Base-by-base conservation (phyloP, 306 rosid species). In the Calophaca sinica region DNA sequence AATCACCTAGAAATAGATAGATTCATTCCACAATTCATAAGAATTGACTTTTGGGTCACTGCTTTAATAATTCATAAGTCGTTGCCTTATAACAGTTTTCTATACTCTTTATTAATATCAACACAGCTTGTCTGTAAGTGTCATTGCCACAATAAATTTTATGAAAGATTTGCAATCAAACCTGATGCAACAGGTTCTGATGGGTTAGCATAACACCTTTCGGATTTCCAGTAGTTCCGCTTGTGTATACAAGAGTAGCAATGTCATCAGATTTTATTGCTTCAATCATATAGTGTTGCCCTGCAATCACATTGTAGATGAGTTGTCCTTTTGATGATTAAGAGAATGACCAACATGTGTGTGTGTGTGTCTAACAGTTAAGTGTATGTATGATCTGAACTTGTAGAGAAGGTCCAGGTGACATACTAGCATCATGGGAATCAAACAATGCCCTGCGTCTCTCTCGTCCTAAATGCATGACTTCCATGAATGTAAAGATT, bases 131-230 rank as follows among this genome's bases (percentile, higher is more conserved):
- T 62, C 28, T 35, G 7, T 53, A 59, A 79, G 42, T 42, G 44
- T 62, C 31, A 60, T 61, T 35, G 66, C 58, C 48, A 70, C 62
- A 79, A 65, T 33, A 67, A 44, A 67, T 4, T 70, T 57, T 73
- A 69, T 38, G 13, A 36, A 61, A 83, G 69, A 64, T 62, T 66
- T 7, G 59, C 65, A 66, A 62, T 72, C 84, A 71, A 77, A 91
- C 98, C 97, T 93, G 98, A 80, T 93, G 98, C 81, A 93, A 72
- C 81, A 93, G 87, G 84, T 93, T 93, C 73, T 49, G 82, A 80
- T 93, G 98, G 7, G 97, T 88, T 64, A 93, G 94, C 94, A 89
- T 87, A 84, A 93, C 98, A 50, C 96, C 98, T 79, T 91, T 91
- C 0, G 98, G 96, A 77, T 91, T 91, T 68, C 97, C 98, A 5